Conservation (phyloP, 768 basidiomycete species). For the Tylopilus plumbeoviolaceoides region DNA sequence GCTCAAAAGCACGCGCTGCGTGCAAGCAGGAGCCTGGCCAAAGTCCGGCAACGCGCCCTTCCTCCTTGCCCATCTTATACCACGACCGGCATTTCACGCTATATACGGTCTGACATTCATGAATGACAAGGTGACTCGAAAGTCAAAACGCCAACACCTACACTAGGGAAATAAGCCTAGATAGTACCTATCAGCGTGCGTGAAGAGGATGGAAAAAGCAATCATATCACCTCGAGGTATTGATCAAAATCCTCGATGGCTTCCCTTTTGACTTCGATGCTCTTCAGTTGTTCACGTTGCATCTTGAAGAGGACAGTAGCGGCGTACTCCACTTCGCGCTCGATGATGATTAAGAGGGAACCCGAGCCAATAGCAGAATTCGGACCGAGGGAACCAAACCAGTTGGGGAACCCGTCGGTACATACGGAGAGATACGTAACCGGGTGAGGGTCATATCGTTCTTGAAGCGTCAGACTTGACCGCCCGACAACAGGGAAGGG, state of each 20-base stretch:
- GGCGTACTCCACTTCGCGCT: slow-evolving; percentile 55
- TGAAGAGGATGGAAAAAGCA: no score
- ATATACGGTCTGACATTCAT: slow-evolving; percentile 48
- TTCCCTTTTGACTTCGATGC: slow-evolving; percentile 53
- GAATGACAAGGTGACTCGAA: background rate
- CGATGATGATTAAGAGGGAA: slow-evolving; percentile 51
- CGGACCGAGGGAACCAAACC: slow-evolving; percentile 56
- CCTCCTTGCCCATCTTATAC: slow-evolving; percentile 59
- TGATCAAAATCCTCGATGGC: slow-evolving; percentile 62
- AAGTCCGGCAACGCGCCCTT: slow-evolving; percentile 50
- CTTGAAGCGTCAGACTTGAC: slow-evolving; percentile 45
- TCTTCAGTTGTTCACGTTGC: slow-evolving; percentile 58
- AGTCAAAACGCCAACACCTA: background rate
- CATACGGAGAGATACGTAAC: slow-evolving; percentile 55
- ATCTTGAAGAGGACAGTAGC: slow-evolving; percentile 54
- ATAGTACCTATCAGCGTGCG: background rate
- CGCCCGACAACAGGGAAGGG: slow-evolving; percentile 54
- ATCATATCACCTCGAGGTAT: slow-evolving; percentile 45
- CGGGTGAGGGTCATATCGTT: slow-evolving; percentile 54
- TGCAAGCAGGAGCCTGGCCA: slow-evolving; percentile 61
- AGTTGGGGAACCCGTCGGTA: slow-evolving; percentile 67
- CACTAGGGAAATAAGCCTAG: slow-evolving; percentile 17
- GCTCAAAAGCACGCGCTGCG: slow-evolving; percentile 41
- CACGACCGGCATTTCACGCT: slow-evolving; percentile 56
- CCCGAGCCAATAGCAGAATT: slow-evolving; percentile 54